phyloP scores from a whole-genome alignment of 768 basidiomycete species.

The Pleurotus ostreatus region DNA sequence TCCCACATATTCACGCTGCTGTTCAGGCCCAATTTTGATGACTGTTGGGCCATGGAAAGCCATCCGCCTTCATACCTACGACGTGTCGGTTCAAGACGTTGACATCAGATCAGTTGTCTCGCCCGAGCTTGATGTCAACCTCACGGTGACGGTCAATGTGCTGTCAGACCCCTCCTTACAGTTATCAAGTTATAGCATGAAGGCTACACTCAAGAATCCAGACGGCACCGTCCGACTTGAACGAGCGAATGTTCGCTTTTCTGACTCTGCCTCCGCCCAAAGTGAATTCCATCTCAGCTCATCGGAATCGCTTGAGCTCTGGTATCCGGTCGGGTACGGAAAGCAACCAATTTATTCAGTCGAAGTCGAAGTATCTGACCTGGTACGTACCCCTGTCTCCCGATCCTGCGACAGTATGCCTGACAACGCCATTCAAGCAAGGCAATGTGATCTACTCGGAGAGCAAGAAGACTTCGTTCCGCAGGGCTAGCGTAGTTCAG shows the following conservation, averaged over 20 bases:
- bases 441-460: constrained; percentile 51
- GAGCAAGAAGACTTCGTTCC: constrained; percentile 67
- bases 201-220: constrained; percentile 43
- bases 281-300: constrained; percentile 45
- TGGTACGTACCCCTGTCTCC: constrained; percentile 33
- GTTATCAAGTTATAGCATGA: constrained; percentile 24
- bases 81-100: constrained; percentile 58
- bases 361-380: constrained; percentile 48
- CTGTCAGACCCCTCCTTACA: constrained; percentile 33
- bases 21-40: constrained; percentile 75
- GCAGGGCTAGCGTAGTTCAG: constrained; percentile 75
- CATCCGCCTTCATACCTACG: constrained; percentile 66
- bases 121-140: no score
- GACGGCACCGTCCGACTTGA: constrained; percentile 44
- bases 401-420: background rate
- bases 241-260: constrained; percentile 27
- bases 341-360: constrained; percentile 74
- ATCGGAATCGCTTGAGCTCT: constrained; percentile 59
- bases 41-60: constrained; percentile 88
- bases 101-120: constrained; percentile 57
- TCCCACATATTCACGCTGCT: background rate
- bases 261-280: constrained; percentile 28
- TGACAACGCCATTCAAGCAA: constrained; percentile 26
- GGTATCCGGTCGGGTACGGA: constrained; percentile 87
- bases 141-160: no score